A percentile compares a stretch with the other conserved stretches of the same genome.
Conservation (phyloP, 768 basidiomycete genomes). For the Russula earlei region DNA sequence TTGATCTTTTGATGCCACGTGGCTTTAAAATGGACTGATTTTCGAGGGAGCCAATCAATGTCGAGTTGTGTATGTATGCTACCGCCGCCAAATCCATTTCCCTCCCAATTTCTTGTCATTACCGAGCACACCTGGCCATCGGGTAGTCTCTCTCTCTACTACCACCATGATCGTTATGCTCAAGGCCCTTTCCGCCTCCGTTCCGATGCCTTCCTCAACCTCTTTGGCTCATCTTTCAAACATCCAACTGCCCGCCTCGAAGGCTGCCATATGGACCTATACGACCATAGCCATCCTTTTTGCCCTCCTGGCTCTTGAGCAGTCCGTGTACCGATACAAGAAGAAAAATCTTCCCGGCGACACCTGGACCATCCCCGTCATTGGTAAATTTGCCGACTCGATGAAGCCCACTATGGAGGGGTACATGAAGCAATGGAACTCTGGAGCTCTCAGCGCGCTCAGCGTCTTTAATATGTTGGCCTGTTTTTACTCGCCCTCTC, state of each 20-base stretch:
- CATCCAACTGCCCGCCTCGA: constrained; percentile 34
- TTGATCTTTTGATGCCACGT: not conserved
- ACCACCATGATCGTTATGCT: constrained; percentile 29
- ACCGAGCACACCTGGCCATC: no score
- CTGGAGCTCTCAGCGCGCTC: constrained; percentile 77
- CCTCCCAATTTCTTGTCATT: no score
- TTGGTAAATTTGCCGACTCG: constrained; percentile 92
- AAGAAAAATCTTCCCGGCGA: constrained; percentile 83
- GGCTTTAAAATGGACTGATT: constrained; percentile 17
- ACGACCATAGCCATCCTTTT: constrained; percentile 61
- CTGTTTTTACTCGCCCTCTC: not conserved
- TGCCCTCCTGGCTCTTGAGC: constrained; percentile 77
- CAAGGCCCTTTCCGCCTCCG: constrained; percentile 27
- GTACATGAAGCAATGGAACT: constrained; percentile 89
- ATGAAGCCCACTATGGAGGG: constrained; percentile 84
- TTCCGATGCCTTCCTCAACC: constrained; percentile 37
- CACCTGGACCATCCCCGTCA: constrained; percentile 92
- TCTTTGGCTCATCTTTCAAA: constrained; percentile 33
- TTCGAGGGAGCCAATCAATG: constrained; percentile 3
- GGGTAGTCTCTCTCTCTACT: no score
- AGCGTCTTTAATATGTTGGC: constrained; percentile 95
- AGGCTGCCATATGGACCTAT: constrained; percentile 43
- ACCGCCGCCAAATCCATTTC: no score
- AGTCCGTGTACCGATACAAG: constrained; percentile 80
- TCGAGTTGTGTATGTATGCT: no score